Base-by-base conservation (phyloP, 2,329 filamentous ascomycete genomes). In the Aureobasidium uvarum region DNA sequence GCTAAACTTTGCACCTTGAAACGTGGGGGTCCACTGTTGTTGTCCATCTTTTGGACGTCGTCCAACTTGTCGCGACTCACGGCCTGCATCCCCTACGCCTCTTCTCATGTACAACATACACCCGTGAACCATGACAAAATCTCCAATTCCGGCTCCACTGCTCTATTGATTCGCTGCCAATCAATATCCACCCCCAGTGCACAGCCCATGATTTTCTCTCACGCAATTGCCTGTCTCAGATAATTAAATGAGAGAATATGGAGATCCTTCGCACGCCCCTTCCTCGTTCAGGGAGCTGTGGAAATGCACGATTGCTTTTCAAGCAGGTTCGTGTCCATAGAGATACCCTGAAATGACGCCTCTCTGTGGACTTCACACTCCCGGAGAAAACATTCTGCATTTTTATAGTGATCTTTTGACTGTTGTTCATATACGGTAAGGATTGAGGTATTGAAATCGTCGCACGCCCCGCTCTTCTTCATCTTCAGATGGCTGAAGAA, bases 141-240 rank as follows among this genome's bases (percentile, higher is more conserved):
- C 16, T 45, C 54, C 4, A 45, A 31, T 3, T 45, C 7, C 54
- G 11, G 8, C 54, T 45, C 54, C 54, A 23, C 38, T 14, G 16
- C 28, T 31, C 7, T n/a, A 33, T 13, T 62, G 58, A 51, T 62
- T 41, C 38, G 23, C 45, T 62, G 45, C 43, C 51, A 38, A 33
- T 51, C 18, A 62, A 28, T 51, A 31, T 33, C 25, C 14, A 11
- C 36, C 23, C 48, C 45, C 14, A n/a, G 18, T 20, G 25, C 41
- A 48, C 41, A 48, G 43, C 41, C 36, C 28, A 51, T 62, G 58
- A 62, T 62, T 33, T 8, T 39, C 58, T 51, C 58, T 62, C 58
- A 41, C 58, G 58, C 58, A 62, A 62, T 62, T 39, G 7, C 16
- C 43, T 46, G 56, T 60, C 56, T 60, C 56, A 20, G n/a, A 38